Conservation (phyloP, 768 basidiomycete species). For the Mycena olivaceomarginata region DNA sequence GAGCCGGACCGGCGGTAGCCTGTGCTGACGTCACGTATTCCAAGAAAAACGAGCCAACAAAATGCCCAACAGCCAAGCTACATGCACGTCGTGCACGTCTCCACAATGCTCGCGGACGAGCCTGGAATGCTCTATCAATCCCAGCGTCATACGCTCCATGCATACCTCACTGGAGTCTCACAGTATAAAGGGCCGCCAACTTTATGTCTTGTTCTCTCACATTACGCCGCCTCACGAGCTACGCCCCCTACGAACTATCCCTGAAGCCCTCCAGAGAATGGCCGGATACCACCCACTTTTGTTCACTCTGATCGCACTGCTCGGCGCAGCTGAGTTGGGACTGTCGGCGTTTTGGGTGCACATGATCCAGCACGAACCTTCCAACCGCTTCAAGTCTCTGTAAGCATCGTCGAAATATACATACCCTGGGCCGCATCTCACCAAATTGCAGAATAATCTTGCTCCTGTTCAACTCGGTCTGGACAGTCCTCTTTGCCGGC, state of each 20-base stretch:
- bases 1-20: too few species aligned
- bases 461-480: slow-evolving; percentile 65
- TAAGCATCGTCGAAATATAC: slow-evolving; percentile 17
- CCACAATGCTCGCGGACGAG: too few species aligned
- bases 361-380: slow-evolving; percentile 65
- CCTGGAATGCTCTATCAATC: neutral
- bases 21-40: too few species aligned
- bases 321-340: slow-evolving; percentile 70
- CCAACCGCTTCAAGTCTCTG: slow-evolving; percentile 43
- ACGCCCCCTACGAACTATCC: slow-evolving; percentile 7
- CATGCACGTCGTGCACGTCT: neutral
- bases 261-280: slow-evolving; percentile 18
- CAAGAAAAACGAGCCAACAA: neutral
- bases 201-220: neutral
- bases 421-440: neutral
- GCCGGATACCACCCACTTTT: slow-evolving; percentile 40
- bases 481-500: slow-evolving; percentile 71
- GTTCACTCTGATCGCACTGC: slow-evolving; percentile 51
- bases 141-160: slow-evolving; percentile 11
- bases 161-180: slow-evolving; percentile 2
- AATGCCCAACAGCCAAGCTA: neutral
- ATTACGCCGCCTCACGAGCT: neutral
- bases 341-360: slow-evolving; percentile 71
- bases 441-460: slow-evolving; percentile 54
- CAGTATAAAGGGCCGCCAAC: neutral